A percentile compares a stretch with the other conserved stretches of the same genome.
phyloP scores from a whole-genome alignment of 2,329 filamentous ascomycete genomes.

The Ophidiomyces ophidiicola region DNA sequence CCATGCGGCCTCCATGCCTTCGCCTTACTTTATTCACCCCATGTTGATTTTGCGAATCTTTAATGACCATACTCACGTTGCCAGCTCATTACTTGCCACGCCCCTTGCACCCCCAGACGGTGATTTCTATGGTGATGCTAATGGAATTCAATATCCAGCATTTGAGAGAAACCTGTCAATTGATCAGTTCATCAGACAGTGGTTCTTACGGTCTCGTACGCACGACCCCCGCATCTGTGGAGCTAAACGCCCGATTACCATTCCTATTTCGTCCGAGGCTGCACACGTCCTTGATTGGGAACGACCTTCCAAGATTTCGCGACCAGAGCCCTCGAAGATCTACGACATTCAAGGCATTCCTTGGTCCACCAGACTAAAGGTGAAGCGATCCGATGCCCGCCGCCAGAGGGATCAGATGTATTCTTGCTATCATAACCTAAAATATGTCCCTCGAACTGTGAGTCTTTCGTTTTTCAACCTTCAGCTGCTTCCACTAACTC shows the following conservation, averaged over 20 bases:
- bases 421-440: conserved; percentile 31
- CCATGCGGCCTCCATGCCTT: conserved; percentile 11
- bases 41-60: conserved; percentile 11
- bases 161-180: conserved; percentile 32
- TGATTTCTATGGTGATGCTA: conserved; percentile 13
- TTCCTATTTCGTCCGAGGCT: conserved; percentile 21
- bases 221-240: conserved; percentile 10
- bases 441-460: conserved; percentile 20
- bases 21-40: conserved; percentile 11
- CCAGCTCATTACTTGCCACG: conserved; percentile 11
- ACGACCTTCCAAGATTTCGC: conserved; percentile 24
- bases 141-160: conserved; percentile 18
- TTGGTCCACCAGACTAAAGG: conserved; percentile 28
- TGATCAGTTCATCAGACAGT: conserved; percentile 33
- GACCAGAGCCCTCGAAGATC: conserved; percentile 22
- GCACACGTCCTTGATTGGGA: conserved; percentile 26
- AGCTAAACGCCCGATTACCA: conserved; percentile 5
- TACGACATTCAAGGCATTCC: conserved; percentile 35
- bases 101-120: conserved; percentile 12
- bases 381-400: conserved; percentile 28
- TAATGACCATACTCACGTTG: conserved; percentile 3
- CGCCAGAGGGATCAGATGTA: conserved; percentile 31
- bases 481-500: conserved; percentile 7
- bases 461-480: conserved; percentile 3
- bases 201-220: conserved; percentile 25